Conservation (phyloP, 169 alveolate genomes). For the Neospora caninum region DNA sequence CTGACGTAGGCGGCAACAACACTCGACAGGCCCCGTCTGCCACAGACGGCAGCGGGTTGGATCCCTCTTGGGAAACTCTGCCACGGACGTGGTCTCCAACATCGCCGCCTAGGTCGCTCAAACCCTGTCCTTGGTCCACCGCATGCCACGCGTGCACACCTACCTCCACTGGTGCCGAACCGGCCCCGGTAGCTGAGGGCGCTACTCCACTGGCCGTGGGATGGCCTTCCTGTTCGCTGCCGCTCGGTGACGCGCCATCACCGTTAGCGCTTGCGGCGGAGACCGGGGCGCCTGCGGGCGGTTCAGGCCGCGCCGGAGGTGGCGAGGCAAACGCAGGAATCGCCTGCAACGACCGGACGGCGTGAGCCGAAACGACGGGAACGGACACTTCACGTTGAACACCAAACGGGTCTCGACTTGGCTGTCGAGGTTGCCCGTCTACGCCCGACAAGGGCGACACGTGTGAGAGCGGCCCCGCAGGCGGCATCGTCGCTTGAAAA, state of each 20-base stretch:
- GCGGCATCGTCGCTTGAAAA: background rate
- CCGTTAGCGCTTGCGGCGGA: background rate
- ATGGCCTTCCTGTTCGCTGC: background rate
- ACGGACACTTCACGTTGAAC: background rate
- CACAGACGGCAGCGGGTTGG: background rate
- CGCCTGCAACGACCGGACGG: background rate
- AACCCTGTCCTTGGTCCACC: background rate
- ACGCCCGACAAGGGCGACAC: background rate
- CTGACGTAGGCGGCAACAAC: background rate
- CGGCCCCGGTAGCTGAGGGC: background rate
- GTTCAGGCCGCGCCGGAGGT: background rate
- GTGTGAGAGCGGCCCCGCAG: background rate
- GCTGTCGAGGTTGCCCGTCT: background rate
- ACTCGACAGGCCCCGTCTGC: background rate
- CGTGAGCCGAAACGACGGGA: background rate
- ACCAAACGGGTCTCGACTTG: background rate
- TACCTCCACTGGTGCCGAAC: background rate
- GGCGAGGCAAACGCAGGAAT: background rate
- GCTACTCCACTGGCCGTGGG: background rate
- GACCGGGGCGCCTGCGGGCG: background rate
- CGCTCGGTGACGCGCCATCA: too few species aligned
- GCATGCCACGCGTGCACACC: background rate
- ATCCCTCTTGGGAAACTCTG: background rate
- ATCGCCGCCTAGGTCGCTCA: background rate
- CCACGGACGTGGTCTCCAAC: background rate